Base-by-base conservation (phyloP, 108 stramenopile genomes). In the Nannochloropsis oceanica region DNA sequence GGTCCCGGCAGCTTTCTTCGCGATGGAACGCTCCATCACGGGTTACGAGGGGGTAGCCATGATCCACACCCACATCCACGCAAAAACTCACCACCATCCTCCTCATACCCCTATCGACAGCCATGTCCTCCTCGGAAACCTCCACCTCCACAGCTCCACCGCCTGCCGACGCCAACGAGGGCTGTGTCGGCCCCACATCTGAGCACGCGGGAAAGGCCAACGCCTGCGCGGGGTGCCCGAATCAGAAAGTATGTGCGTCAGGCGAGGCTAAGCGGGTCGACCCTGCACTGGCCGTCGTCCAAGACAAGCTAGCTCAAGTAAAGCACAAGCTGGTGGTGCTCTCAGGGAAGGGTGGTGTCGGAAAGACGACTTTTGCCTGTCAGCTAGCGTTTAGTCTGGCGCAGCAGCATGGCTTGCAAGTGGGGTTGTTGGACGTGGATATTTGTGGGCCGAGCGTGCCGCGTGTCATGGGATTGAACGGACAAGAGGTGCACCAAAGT, bases 391-490 rank as follows among this genome's bases (percentile, higher is more conserved):
- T 95, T 83, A 91, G 95, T 0, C 89, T 99, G 27, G 94, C 97
- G 11, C 85, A 89, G 0, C 89, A 94, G 82, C 97, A 96, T 20
- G 18, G 24, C 12, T 24, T n/a, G 13, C 24, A 93, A 44, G 98
- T 99, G 44, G 99, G 99, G 1, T 87, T 99, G 59, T 89, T 99
- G 50, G 99, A 99, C 89, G 94, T 99, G 8, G 99, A 99, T 89
- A 94, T 99, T 20, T 99, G 98, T 85, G 99, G 99, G 11, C 99
- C 99, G 10, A 95, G 95, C 81, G 94, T 95, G 20, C 96, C 98
- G 25, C 94, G 96, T 11, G 97, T 99, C 97, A 83, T 90, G n/a
- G 88, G 88, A 14, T 85, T 90, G 27, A 79, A 43, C 42, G 89
- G 88, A 42, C 85, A 86, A 73, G 87, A 89, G 84, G 88, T 88